A percentile compares a stretch with the other conserved stretches of the same genome.
These are phyloP conservation scores for Cystobasidium pallidum DNA, from an alignment of 1,284 basidiomycete genomes.

Conservation along the genomic window DNA sequence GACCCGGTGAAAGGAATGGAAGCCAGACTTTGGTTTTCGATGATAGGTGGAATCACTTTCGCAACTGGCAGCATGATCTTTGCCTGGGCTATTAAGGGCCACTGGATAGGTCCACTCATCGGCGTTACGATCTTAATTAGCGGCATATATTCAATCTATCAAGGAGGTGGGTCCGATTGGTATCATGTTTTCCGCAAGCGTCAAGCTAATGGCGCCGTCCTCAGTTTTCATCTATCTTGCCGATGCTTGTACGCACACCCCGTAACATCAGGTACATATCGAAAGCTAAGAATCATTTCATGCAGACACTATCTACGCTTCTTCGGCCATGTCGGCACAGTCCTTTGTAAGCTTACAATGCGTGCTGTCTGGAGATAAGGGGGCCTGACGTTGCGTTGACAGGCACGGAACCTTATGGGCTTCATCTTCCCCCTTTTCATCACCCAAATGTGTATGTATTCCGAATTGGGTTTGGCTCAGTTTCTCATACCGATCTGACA, in stretches of 20 bases:
- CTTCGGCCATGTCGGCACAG: conserved; percentile 75
- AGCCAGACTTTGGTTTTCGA: conserved; percentile 72
- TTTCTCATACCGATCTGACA: not conserved
- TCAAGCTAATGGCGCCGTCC: not conserved
- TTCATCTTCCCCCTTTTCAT: conserved; percentile 44
- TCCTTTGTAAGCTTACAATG: conserved; percentile 33
- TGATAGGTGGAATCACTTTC: conserved; percentile 66
- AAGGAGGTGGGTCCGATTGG: conserved; percentile 46
- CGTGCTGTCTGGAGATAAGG: not conserved
- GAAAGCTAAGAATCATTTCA: not conserved
- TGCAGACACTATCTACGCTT: conserved; percentile 64
- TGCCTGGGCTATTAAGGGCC: conserved; percentile 54
- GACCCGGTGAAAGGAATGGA: conserved; percentile 67
- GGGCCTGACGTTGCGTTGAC: not conserved
- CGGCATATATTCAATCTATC: conserved; percentile 55
- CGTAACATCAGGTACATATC: not conserved
- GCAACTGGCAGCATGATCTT: conserved; percentile 66
- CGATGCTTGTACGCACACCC: conserved; percentile 56
- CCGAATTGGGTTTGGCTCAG: not conserved
- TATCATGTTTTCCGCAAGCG: conserved; percentile 20
- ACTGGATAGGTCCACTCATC: conserved; percentile 58
- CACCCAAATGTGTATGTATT: conserved; percentile 41
- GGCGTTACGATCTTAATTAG: conserved; percentile 52
- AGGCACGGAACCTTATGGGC: conserved; percentile 41
- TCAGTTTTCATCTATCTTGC: conserved; percentile 72